phyloP scores from a whole-genome alignment of 768 basidiomycete species.

The Coprinellus micaceus region DNA sequence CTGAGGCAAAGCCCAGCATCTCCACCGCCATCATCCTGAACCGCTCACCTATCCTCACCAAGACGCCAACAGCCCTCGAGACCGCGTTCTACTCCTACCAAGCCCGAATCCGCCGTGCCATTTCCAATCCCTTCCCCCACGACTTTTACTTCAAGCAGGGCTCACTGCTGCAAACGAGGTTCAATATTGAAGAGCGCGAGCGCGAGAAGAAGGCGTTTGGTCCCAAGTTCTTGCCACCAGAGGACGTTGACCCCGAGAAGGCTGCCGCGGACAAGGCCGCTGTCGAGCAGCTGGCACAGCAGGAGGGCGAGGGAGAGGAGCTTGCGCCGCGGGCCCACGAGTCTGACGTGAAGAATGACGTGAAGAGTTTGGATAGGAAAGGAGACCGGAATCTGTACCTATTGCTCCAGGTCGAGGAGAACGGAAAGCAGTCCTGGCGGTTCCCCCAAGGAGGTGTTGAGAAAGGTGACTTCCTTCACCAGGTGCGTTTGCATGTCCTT shows the following conservation, averaged over 20 bases:
- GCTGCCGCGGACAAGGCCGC: slow-evolving; percentile 53
- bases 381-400: slow-evolving; percentile 88
- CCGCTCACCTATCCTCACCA: slow-evolving; percentile 72
- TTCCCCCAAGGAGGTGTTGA: slow-evolving; percentile 71
- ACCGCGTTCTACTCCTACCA: slow-evolving; percentile 82
- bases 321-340: slow-evolving; percentile 58
- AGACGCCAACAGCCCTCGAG: slow-evolving; percentile 71
- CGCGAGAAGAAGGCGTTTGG: slow-evolving; percentile 78
- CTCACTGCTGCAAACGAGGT: slow-evolving; percentile 77
- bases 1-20: slow-evolving; percentile 36
- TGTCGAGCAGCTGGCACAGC: slow-evolving; percentile 51
- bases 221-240: slow-evolving; percentile 45
- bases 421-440: slow-evolving; percentile 63
- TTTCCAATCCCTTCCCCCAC: slow-evolving; percentile 84
- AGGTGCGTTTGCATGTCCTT: slow-evolving; percentile 42
- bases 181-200: slow-evolving; percentile 68
- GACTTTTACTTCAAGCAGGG: slow-evolving; percentile 95
- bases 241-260: slow-evolving; percentile 43
- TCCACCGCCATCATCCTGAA: slow-evolving; percentile 71
- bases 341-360: slow-evolving; percentile 57
- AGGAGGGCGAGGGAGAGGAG: slow-evolving; percentile 60
- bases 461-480: slow-evolving; percentile 70
- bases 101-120: slow-evolving; percentile 73
- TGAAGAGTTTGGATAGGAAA: slow-evolving; percentile 74
- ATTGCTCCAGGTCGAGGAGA: slow-evolving; percentile 53